Conservation (phyloP, 495 filamentous ascomycete genomes). For the Penicillium subrubescens region DNA sequence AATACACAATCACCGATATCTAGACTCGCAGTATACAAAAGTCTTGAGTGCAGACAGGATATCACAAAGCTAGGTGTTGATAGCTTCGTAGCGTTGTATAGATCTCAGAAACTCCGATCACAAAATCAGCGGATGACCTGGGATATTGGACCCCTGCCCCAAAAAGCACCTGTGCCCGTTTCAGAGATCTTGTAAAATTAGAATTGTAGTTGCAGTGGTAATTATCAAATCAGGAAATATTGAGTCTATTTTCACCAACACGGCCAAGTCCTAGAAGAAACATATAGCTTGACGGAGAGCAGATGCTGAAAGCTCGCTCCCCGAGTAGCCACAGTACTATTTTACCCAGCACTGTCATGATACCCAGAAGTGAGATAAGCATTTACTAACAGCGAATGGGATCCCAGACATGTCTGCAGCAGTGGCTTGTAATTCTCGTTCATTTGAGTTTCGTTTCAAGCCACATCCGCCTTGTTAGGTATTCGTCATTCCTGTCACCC, state of each 20-base stretch:
- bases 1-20: neutral
- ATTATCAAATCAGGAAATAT: neutral
- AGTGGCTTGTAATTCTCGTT: neutral
- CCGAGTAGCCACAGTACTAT: neutral
- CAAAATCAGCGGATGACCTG: neutral
- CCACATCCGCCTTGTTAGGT: slow-evolving; percentile 1
- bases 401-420: neutral
- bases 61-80: neutral
- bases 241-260: neutral
- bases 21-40: neutral
- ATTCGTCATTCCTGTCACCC: neutral
- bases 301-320: neutral
- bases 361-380: neutral
- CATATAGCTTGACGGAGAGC: neutral
- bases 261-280: neutral
- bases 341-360: neutral
- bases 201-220: neutral
- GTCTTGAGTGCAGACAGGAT: neutral
- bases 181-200: neutral
- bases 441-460: neutral
- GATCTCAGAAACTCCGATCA: neutral
- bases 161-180: neutral
- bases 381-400: neutral
- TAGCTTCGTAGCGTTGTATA: neutral
- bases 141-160: neutral